Conservation (phyloP, 768 basidiomycete species). For the Tephrocybe rancida region DNA sequence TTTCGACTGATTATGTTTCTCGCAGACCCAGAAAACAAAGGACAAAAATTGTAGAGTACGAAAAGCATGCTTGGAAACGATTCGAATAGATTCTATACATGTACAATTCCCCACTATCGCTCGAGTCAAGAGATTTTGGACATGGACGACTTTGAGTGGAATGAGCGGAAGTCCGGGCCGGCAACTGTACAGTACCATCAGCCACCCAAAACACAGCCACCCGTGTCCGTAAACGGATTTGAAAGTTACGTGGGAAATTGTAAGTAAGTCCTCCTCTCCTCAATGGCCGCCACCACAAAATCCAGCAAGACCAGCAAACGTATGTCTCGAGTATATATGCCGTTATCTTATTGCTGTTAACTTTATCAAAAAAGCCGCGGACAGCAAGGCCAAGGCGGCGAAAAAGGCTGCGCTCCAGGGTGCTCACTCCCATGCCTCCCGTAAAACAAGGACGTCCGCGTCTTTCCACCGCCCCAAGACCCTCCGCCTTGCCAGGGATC, state of each 20-base stretch:
- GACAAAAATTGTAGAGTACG: conserved; percentile 62
- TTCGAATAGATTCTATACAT: conserved; percentile 44
- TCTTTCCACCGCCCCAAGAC: conserved; percentile 98
- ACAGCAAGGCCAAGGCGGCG: conserved; percentile 85
- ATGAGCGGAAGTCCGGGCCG: background rate
- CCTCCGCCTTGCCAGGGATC: conserved; percentile 77
- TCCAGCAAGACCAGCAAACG: conserved; percentile 60
- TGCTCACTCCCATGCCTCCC: conserved; percentile 68
- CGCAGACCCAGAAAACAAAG: conserved; percentile 54
- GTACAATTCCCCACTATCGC: background rate
- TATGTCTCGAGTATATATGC: conserved; percentile 25
- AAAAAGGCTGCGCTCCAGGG: conserved; percentile 97
- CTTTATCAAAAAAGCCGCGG: conserved; percentile 29
- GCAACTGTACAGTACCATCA: conserved; percentile 20
- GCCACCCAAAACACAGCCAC: conserved; percentile 23
- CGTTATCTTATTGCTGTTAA: background rate
- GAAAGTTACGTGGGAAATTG: conserved; percentile 19
- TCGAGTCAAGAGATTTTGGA: too few relatives aligned
- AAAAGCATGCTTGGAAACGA: conserved; percentile 80
- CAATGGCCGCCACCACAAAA: conserved; percentile 70
- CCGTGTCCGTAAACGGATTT: background rate
- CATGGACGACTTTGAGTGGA: too few relatives aligned
- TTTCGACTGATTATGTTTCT: background rate
- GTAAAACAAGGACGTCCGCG: conserved; percentile 84
- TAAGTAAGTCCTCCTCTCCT: conserved; percentile 17